phyloP scores from a whole-genome alignment of 2,329 filamentous ascomycete genomes.

The Fusarium robinianum region DNA sequence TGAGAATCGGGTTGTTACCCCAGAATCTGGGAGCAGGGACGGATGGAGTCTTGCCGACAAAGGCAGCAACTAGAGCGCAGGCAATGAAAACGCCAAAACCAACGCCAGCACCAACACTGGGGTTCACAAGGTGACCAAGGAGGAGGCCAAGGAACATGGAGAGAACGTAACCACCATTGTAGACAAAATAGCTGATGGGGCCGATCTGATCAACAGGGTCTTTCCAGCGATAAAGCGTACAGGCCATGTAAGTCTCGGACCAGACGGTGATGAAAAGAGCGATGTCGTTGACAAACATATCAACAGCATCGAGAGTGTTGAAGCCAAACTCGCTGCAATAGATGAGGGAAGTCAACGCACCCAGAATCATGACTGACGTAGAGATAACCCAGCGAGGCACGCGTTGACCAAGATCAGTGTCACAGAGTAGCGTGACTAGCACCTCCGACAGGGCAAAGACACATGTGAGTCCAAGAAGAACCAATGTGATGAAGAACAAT shows the following conservation, averaged over 20 bases:
- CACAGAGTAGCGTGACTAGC: slow-evolving; percentile 53
- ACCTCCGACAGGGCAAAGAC: slow-evolving; percentile 18
- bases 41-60: slow-evolving; percentile 47
- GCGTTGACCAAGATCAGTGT: slow-evolving; percentile 46
- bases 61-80: slow-evolving; percentile 41
- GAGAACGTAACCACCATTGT: slow-evolving; percentile 54
- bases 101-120: slow-evolving; percentile 49
- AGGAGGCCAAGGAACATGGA: slow-evolving; percentile 53
- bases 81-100: slow-evolving; percentile 54
- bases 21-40: slow-evolving; percentile 48
- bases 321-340: slow-evolving; percentile 61
- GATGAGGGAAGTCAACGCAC: slow-evolving; percentile 53
- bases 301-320: slow-evolving; percentile 55
- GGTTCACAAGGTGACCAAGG: slow-evolving; percentile 50
- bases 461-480: slow-evolving; percentile 57
- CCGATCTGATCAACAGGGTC: slow-evolving; percentile 51
- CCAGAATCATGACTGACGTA: slow-evolving; percentile 49
- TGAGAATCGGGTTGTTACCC: slow-evolving; percentile 42
- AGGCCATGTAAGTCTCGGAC: slow-evolving; percentile 54
- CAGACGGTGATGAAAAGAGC: slow-evolving; percentile 57
- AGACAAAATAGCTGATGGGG: slow-evolving; percentile 44
- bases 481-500: slow-evolving; percentile 57
- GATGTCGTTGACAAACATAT: slow-evolving; percentile 57
- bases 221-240: slow-evolving; percentile 54
- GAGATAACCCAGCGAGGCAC: slow-evolving; percentile 48